Evolutionary conservation across 805 yeast genomes (phyloP).

Genomic region (Saccharomycopsis schoenii): DNA sequence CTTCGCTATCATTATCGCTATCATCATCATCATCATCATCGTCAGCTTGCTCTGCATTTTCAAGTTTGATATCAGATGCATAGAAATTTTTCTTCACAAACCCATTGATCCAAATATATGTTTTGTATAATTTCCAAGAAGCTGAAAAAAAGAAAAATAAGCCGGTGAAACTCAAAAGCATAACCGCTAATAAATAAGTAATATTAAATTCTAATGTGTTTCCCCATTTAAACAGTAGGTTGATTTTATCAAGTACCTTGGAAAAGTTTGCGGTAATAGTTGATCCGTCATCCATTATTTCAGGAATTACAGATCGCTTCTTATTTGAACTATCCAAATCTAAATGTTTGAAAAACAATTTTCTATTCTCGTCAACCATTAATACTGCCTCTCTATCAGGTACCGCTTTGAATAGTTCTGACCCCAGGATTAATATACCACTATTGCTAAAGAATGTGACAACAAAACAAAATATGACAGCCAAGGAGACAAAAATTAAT

Average conservation of each 20-base stretch:
- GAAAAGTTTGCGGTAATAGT: neutral
- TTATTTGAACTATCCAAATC: neutral
- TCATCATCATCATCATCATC: neutral
- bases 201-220: neutral
- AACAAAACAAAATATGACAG: neutral
- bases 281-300: neutral
- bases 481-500: neutral
- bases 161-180: neutral
- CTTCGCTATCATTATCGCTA: neutral
- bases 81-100: neutral
- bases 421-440: neutral
- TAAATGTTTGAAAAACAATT: neutral
- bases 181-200: neutral
- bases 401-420: neutral
- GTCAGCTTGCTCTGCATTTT: neutral
- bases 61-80: neutral
- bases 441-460: neutral
- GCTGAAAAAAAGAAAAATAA: neutral
- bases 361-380: neutral
- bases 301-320: neutral
- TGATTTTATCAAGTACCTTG: neutral
- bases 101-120: neutral
- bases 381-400: neutral
- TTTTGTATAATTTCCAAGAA: neutral
- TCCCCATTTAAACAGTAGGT: neutral